phyloP scores from a whole-genome alignment of 129 eudicot genomes.

The Erigeron canadensis region DNA sequence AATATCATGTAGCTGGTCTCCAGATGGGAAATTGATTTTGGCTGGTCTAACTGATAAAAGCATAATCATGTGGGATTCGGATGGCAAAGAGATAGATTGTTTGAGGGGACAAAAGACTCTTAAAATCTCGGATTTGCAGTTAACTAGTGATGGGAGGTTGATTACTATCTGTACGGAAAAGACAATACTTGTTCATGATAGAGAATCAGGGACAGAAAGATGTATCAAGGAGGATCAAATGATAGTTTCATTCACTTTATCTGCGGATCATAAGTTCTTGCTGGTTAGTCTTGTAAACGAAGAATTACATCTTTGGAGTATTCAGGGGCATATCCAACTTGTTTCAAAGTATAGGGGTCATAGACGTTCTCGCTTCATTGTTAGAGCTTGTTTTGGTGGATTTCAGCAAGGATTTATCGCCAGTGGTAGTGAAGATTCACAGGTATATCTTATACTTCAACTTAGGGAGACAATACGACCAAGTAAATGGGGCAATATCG shows the following conservation, averaged over 20 bases:
- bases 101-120: constrained; percentile 5
- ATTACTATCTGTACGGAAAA: constrained; percentile 28
- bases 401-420: constrained; percentile 71
- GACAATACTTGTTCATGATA: constrained; percentile 50
- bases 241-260: constrained; percentile 66
- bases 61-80: constrained; percentile 60
- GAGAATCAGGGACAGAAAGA: constrained; percentile 62
- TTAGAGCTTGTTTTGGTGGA: constrained; percentile 89
- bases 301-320: constrained; percentile 80
- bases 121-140: constrained; percentile 7
- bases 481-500: not conserved
- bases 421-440: constrained; percentile 94
- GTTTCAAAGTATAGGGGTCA: constrained; percentile 74
- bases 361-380: constrained; percentile 59
- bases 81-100: constrained; percentile 1
- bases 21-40: constrained; percentile 66
- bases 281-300: constrained; percentile 60
- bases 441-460: constrained; percentile 34
- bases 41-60: constrained; percentile 81
- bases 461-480: not conserved
- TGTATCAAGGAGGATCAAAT: constrained; percentile 59
- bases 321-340: constrained; percentile 49
- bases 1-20: constrained; percentile 85
- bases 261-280: constrained; percentile 56
- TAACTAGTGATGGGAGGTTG: constrained; percentile 7